These are phyloP conservation scores for Lachancea quebecensis DNA, from an alignment of 805 yeast genomes.

Conservation along the genomic window DNA sequence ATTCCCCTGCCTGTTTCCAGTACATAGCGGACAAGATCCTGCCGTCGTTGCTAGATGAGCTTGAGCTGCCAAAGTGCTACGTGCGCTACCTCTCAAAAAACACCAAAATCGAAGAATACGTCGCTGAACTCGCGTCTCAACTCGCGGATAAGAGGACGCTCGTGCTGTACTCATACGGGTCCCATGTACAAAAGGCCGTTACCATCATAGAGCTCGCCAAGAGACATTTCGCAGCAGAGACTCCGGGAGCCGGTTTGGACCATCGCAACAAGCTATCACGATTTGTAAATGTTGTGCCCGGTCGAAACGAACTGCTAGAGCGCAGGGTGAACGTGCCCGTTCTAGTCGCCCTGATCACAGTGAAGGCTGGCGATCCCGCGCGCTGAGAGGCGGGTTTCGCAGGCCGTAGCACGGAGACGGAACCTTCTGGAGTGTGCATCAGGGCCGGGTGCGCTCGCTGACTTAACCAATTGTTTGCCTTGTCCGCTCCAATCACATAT, in stretches of 20 bases:
- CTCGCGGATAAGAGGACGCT: background rate
- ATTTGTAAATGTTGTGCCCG: conserved; percentile 16
- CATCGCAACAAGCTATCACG: conserved; percentile 24
- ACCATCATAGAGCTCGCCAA: conserved; percentile 23
- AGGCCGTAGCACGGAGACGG: too few relatives aligned
- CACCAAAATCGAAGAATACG: conserved; percentile 17
- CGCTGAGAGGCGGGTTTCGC: background rate
- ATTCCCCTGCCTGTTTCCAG: conserved; percentile 10
- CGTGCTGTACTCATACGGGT: conserved; percentile 21
- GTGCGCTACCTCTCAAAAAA: conserved; percentile 17
- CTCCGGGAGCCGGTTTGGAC: background rate
- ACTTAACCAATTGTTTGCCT: background rate
- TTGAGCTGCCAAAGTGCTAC: background rate
- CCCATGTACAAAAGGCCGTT: conserved; percentile 24
- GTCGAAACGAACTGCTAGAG: conserved; percentile 24
- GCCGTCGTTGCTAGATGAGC: conserved; percentile 10
- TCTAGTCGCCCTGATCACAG: conserved; percentile 10
- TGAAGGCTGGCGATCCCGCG: background rate
- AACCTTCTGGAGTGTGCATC: too few relatives aligned
- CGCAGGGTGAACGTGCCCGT: conserved; percentile 21
- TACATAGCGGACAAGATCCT: conserved; percentile 17
- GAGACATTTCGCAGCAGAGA: conserved; percentile 1
- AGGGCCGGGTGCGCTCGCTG: background rate
- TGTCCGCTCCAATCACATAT: background rate
- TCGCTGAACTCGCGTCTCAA: conserved; percentile 11